Conservation (phyloP, 2,329 filamentous ascomycete genomes). For the Tolypocladium album region DNA sequence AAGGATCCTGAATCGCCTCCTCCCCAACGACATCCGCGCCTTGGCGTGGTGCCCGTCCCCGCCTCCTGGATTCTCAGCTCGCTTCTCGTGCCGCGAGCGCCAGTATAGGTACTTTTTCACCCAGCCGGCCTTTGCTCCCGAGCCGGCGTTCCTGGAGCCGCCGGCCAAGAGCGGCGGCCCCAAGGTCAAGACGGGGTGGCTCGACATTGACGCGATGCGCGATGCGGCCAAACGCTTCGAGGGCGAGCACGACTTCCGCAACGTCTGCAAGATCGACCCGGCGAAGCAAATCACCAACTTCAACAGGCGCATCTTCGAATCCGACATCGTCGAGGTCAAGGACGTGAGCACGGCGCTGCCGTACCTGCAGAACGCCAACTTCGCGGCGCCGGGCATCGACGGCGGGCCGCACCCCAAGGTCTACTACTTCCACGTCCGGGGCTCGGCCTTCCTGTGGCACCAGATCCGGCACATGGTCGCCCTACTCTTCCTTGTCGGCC, state of each 20-base stretch:
- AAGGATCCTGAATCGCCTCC: constrained; percentile 71
- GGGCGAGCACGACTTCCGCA: constrained; percentile 87
- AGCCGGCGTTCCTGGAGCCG: constrained; percentile 19
- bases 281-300: constrained; percentile 85
- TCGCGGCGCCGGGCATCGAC: constrained; percentile 13
- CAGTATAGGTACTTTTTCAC: constrained; percentile 98
- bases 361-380: constrained; percentile 36
- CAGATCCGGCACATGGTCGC: constrained; percentile 94
- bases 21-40: constrained; percentile 81
- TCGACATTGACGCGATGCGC: constrained; percentile 82
- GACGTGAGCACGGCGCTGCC: constrained; percentile 41
- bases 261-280: constrained; percentile 90
- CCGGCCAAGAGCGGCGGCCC: constrained; percentile 6
- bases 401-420: constrained; percentile 45
- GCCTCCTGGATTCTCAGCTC: constrained; percentile 71
- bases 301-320: constrained; percentile 64
- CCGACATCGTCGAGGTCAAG: constrained; percentile 63
- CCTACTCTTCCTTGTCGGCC: constrained; percentile 83
- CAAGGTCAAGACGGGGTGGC: constrained; percentile 54
- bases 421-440: constrained; percentile 81
- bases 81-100: constrained; percentile 85
- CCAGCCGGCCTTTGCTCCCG: constrained; percentile 72
- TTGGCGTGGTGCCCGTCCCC: constrained; percentile 87
- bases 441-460: constrained; percentile 94
- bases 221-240: constrained; percentile 69